Base-by-base conservation (phyloP, 2,329 filamentous ascomycete genomes). In the Fusarium torulosum region DNA sequence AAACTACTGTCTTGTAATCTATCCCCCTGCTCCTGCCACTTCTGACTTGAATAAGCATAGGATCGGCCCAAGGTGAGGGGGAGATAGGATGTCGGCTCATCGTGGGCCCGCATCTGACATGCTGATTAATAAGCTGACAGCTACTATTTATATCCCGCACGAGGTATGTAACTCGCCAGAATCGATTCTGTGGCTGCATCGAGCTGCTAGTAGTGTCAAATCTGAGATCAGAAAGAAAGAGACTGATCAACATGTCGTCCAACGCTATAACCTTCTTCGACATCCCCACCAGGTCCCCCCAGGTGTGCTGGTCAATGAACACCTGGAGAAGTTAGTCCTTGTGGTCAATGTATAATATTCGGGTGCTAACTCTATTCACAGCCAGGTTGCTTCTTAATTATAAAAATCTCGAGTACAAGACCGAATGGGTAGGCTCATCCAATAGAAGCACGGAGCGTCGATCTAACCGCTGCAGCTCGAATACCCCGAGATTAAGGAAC, bases 221-320 rank as follows among this genome's bases (percentile, higher is more conserved):
- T 14, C 5, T 6, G 21, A 35, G 9, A 27, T 0, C 1, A 4
- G 3, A 21, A 25, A 31, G 2, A 7, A 6, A 2, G 5, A 7
- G 21, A 10, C 11, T 46, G 6, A 14, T 29, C 11, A 29, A 29
- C 11, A 69, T 69, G 66, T 33, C 58, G 4, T 50, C 38, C 1
- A 29, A 23, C 1, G 46, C 21, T 0, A 60, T 63, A 7, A 69
- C 44, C 0, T 51, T 70, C 4, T 58, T 70, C 4, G 67, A 70
- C 3, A 70, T 70, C 3, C 67, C 67, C 7, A 61, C 52, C 21
- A 60, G n/a, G 8, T 40, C 44, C 29, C 67, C 66, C 13, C 58
- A 50, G 25, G 44, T 52, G 3, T 67, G 67, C 46, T 70, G 67
- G 67, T 70, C 67, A 2, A 70, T 69, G 67, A 70, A 70, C 6